These are phyloP conservation scores for Hericium erinaceus DNA, from an alignment of 768 basidiomycete species.

Conservation along the genomic window DNA sequence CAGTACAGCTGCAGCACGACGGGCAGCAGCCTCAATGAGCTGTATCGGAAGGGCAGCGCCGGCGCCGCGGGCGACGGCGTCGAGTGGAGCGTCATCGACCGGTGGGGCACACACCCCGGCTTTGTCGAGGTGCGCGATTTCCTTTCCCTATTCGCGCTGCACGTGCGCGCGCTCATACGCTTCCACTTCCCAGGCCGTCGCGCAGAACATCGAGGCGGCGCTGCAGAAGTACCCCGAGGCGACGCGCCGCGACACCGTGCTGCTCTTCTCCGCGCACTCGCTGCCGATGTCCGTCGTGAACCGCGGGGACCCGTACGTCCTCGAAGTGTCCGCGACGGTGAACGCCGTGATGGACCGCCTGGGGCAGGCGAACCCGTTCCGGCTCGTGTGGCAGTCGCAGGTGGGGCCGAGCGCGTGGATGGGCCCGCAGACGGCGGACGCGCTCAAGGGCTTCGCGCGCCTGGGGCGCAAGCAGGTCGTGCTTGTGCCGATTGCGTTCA, in stretches of 20 bases:
- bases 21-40: slow-evolving; percentile 92
- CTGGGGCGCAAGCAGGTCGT: slow-evolving; percentile 70
- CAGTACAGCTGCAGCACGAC: slow-evolving; percentile 99
- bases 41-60: slow-evolving; percentile 57
- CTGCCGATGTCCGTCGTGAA: slow-evolving; percentile 97
- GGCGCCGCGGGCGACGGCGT: slow-evolving; percentile 53
- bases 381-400: slow-evolving; percentile 96
- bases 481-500: slow-evolving; percentile 94
- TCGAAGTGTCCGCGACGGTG: slow-evolving; percentile 92
- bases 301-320: slow-evolving; percentile 94
- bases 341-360: slow-evolving; percentile 88
- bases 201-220: slow-evolving; percentile 79
- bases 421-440: slow-evolving; percentile 91
- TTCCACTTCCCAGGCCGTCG: slow-evolving; percentile 56
- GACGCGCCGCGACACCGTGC: slow-evolving; percentile 61
- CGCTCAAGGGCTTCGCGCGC: slow-evolving; percentile 78
- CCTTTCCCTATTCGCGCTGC: neutral
- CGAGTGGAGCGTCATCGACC: slow-evolving; percentile 95
- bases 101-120: slow-evolving; percentile 94
- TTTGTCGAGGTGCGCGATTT: slow-evolving; percentile 73
- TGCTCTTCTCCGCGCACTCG: slow-evolving; percentile 96
- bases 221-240: slow-evolving; percentile 70
- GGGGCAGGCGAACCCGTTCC: slow-evolving; percentile 73
- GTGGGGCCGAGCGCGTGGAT: slow-evolving; percentile 98
- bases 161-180: neutral